Base-by-base conservation (phyloP, 345 rosid genomes). In the Gossypium thurberi region DNA sequence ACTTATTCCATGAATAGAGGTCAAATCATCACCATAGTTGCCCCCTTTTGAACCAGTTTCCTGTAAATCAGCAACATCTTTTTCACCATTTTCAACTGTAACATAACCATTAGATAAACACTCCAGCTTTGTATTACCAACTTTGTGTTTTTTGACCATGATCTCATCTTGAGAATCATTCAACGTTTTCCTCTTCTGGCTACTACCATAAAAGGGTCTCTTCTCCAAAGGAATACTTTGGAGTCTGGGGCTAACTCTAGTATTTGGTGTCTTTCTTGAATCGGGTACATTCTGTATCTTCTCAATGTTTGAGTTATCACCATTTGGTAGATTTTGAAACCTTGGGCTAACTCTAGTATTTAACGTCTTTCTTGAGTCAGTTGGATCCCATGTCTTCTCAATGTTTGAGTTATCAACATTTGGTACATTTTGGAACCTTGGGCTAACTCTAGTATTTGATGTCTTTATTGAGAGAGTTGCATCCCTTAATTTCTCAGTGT, bases 201-300 rank as follows among this genome's bases (percentile, higher is more conserved):
- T 46, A 53, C 50, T 50, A 26, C 71, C 75, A 74, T 64, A 58
- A 69, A 50, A 51, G 10, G 80, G 66, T 20, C 67, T 73, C 33
- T 69, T 73, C 25, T 42, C 60, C 51, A 66, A 42, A 25, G 70
- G 56, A 63, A 56, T 69, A 10, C 46, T 56, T 48, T 21, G 42
- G 59, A 76, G 66, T 71, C 79, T 63, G 48, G 77, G 57, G 11
- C 80, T 76, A 18, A 15, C 14, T 70, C 70, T 26, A 44, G 67
- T 48, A 21, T 58, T 21, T 37, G n/a, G 48, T n/a, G 51, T 50
- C n/a, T 43, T 46, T 23, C 48, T 46, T 43, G 23, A 52, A 26
- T 57, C 53, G 20, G 26, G 23, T 9, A 17, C 73, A 18, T 6
- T 28, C 0, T 4, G 9, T 59, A 17, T 58, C 42, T 61, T 59